Evolutionary conservation across 805 yeast species (phyloP).

Genomic region (Kuraishia borneana): DNA sequence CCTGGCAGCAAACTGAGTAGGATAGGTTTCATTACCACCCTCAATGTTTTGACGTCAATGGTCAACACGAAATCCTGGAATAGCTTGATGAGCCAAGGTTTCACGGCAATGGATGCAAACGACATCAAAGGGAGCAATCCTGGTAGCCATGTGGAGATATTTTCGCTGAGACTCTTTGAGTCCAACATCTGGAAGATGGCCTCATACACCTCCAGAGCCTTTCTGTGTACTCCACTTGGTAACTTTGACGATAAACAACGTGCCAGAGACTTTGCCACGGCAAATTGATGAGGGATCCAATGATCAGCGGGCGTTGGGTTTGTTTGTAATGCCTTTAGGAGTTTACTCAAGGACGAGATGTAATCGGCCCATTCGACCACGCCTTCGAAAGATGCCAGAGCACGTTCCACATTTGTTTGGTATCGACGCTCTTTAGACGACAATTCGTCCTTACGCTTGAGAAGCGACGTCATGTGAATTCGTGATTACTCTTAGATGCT

Average conservation of each 20-base stretch:
- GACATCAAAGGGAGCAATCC: conserved; percentile 86
- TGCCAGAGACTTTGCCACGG: conserved; percentile 62
- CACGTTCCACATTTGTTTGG: conserved; percentile 56
- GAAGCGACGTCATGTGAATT: conserved; percentile 10
- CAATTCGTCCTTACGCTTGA: conserved; percentile 9
- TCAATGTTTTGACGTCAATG: conserved; percentile 36
- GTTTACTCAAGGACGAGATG: conserved; percentile 74
- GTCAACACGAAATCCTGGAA: conserved; percentile 44
- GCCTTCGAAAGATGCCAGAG: conserved; percentile 64
- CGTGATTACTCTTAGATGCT: too few relatives aligned
- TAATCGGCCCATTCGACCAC: conserved; percentile 98
- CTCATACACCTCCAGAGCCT: conserved; percentile 69
- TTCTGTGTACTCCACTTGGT: conserved; percentile 95
- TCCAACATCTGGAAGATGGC: conserved; percentile 58
- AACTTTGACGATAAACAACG: conserved; percentile 70
- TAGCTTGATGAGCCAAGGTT: conserved; percentile 61
- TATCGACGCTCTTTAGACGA: conserved; percentile 62
- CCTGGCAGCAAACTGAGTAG: conserved; percentile 74
- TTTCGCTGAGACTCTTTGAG: conserved; percentile 35
- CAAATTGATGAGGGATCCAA: conserved; percentile 58
- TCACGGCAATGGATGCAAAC: conserved; percentile 81
- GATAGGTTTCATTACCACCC: conserved; percentile 54
- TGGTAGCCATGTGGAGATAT: conserved; percentile 76
- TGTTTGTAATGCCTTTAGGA: conserved; percentile 58
- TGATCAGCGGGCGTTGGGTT: conserved; percentile 29